Percentiles rank a stretch among this genome's conserved stretches.
Conservation (phyloP, 2,329 filamentous ascomycete species). For the Bipolaris bicolor region DNA sequence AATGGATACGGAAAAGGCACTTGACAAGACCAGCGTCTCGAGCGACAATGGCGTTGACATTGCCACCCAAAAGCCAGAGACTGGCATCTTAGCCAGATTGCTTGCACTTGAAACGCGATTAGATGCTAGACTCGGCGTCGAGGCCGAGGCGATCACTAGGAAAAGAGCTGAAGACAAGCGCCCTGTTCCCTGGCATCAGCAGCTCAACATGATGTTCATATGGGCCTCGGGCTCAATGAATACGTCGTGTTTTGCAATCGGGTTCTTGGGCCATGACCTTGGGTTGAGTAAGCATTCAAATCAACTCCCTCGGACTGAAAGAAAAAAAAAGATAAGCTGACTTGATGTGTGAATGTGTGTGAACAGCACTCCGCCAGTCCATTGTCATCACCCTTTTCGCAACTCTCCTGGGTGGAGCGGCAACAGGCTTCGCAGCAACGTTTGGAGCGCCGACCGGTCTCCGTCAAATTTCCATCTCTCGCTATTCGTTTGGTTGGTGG, state of each 20-base stretch:
- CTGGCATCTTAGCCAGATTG: constrained; percentile 23
- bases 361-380: constrained; percentile 50
- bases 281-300: constrained; percentile 45
- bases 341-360: neutral
- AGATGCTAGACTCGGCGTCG: constrained; percentile 31
- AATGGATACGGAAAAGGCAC: constrained; percentile 26
- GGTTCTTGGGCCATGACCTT: constrained; percentile 58
- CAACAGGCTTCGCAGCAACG: constrained; percentile 51
- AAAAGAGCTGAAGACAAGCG: constrained; percentile 38
- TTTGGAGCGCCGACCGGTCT: constrained; percentile 52
- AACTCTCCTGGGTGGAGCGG: constrained; percentile 50
- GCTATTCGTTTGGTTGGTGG: constrained; percentile 60
- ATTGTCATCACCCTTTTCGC: constrained; percentile 51
- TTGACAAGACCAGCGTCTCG: constrained; percentile 19
- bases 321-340: constrained; percentile 1
- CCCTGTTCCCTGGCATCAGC: constrained; percentile 35
- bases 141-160: constrained; percentile 33
- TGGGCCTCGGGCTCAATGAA: constrained; percentile 54
- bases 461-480: constrained; percentile 53
- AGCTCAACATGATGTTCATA: constrained; percentile 50
- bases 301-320: neutral
- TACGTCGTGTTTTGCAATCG: constrained; percentile 48
- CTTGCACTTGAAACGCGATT: constrained; percentile 28
- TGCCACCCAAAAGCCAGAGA: constrained; percentile 13
- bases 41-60: constrained; percentile 10